A percentile compares a stretch with the other conserved stretches of the same genome.
These are phyloP conservation scores for Lentinula sp. DNA, from an alignment of 768 basidiomycete species.

Conservation along the genomic window DNA sequence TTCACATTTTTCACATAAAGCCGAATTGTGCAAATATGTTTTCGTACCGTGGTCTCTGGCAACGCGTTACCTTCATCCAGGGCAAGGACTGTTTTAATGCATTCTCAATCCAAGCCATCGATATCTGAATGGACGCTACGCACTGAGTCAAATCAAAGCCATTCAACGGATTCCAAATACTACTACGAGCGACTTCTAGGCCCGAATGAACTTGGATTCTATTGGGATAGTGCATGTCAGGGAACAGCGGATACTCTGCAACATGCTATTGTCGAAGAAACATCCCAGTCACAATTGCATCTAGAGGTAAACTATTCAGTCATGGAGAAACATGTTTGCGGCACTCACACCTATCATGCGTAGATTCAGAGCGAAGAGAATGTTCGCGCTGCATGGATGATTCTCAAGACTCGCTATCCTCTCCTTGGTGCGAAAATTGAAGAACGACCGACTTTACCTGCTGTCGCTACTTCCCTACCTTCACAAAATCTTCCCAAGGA, in stretches of 20 bases:
- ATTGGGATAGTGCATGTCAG: slow-evolving; percentile 15
- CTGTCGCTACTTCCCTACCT: neutral
- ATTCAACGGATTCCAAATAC: neutral
- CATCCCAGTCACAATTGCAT: no score
- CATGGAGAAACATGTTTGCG: slow-evolving; percentile 9
- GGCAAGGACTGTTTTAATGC: neutral
- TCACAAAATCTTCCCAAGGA: slow-evolving; percentile 14
- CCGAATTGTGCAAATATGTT: no score
- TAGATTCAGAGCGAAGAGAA: slow-evolving; percentile 17
- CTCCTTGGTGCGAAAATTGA: slow-evolving; percentile 39
- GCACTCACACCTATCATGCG: neutral
- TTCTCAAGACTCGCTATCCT: slow-evolving; percentile 43
- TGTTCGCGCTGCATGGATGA: slow-evolving; percentile 35
- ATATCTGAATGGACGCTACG: neutral
- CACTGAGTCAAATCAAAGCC: neutral
- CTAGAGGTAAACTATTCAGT: slow-evolving; percentile 10
- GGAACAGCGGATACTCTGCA: slow-evolving; percentile 25
- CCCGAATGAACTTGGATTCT: slow-evolving; percentile 13
- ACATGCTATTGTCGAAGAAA: slow-evolving; percentile 19
- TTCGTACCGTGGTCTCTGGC: no score
- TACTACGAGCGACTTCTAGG: slow-evolving; percentile 20
- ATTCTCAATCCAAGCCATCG: neutral
- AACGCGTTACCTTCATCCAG: no score
- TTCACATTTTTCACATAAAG: no score
- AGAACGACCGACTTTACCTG: slow-evolving; percentile 6